Conservation (phyloP, 495 filamentous ascomycete genomes). For the Lepraria neglecta region DNA sequence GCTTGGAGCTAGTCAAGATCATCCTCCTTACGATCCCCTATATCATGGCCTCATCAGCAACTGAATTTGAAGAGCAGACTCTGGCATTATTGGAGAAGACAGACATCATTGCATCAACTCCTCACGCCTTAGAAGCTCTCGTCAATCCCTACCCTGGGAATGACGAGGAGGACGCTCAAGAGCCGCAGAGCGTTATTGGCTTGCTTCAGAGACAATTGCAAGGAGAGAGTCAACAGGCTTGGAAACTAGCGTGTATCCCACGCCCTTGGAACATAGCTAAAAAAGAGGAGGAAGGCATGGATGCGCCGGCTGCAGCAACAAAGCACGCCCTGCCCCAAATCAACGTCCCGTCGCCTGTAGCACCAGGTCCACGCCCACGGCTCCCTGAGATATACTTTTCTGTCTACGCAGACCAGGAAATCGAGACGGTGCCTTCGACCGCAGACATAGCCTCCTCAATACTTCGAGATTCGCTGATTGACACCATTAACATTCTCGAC, state of each 20-base stretch:
- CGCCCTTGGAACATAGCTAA: conserved; percentile 66
- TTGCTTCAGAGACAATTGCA: conserved; percentile 82
- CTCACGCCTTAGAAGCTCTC: conserved; percentile 71
- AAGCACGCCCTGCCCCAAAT: conserved; percentile 75
- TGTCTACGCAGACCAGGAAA: conserved; percentile 79
- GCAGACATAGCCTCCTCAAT: conserved; percentile 71
- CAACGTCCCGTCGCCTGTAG: conserved; percentile 64
- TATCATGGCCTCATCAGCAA: conserved; percentile 64
- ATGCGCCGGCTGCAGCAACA: conserved; percentile 35
- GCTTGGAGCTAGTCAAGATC: conserved; percentile 90
- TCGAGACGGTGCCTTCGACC: conserved; percentile 81
- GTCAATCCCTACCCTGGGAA: conserved; percentile 71
- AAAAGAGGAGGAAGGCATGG: conserved; percentile 40
- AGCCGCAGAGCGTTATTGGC: conserved; percentile 65
- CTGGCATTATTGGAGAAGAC: conserved; percentile 80
- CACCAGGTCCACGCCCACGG: conserved; percentile 63
- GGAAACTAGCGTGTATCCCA: conserved; percentile 77
- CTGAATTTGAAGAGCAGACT: conserved; percentile 62
- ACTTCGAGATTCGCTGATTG: conserved; percentile 76
- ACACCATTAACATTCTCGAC: conserved; percentile 90
- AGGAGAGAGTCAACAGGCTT: conserved; percentile 58
- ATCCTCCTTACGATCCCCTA: conserved; percentile 92
- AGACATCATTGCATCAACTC: conserved; percentile 79
- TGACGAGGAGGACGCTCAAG: conserved; percentile 44
- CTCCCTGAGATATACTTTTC: conserved; percentile 94